These are phyloP conservation scores for Fusarium euwallaceae DNA, from an alignment of 2,329 filamentous ascomycete genomes.

Conservation along the genomic window DNA sequence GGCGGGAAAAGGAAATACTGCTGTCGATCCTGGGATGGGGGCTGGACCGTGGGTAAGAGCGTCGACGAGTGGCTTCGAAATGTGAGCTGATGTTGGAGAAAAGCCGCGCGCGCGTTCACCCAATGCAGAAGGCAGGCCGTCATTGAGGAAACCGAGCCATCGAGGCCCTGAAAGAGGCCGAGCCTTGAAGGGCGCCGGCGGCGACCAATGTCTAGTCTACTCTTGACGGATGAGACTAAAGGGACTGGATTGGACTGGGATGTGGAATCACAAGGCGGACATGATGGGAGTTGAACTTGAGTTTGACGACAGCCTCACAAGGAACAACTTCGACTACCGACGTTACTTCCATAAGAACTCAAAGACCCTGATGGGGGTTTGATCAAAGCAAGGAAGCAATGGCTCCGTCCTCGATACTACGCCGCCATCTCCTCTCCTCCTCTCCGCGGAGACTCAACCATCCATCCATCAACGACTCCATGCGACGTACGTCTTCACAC, in stretches of 20 bases:
- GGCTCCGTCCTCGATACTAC: conserved; percentile 1
- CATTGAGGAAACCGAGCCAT: not conserved
- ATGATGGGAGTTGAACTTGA: conserved; percentile 7
- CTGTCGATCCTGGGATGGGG: conserved; percentile 34
- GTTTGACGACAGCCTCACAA: conserved; percentile 26
- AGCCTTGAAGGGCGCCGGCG: not conserved
- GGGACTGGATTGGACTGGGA: conserved; percentile 7
- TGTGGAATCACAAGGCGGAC: conserved; percentile 13
- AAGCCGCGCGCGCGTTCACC: conserved; percentile 14
- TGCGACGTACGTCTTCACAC: not conserved
- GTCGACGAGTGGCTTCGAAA: conserved; percentile 17
- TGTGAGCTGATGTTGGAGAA: conserved; percentile 27
- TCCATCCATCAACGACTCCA: not conserved
- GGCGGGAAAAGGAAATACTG: conserved; percentile 19
- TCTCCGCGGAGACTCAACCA: not conserved
- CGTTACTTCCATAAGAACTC: not conserved
- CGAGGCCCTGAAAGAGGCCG: not conserved
- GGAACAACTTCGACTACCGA: conserved; percentile 1
- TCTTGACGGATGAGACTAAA: conserved; percentile 8
- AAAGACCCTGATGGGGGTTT: not conserved
- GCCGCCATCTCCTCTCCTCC: not conserved
- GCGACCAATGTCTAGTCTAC: not conserved
- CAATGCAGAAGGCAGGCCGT: conserved; percentile 10
- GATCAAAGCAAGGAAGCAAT: not conserved
- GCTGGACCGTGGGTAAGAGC: conserved; percentile 8